A percentile compares a stretch with the other conserved stretches of the same genome.
Evolutionary conservation across 2,329 filamentous ascomycete species (phyloP).

Genomic region (Fusarium burgessii): DNA sequence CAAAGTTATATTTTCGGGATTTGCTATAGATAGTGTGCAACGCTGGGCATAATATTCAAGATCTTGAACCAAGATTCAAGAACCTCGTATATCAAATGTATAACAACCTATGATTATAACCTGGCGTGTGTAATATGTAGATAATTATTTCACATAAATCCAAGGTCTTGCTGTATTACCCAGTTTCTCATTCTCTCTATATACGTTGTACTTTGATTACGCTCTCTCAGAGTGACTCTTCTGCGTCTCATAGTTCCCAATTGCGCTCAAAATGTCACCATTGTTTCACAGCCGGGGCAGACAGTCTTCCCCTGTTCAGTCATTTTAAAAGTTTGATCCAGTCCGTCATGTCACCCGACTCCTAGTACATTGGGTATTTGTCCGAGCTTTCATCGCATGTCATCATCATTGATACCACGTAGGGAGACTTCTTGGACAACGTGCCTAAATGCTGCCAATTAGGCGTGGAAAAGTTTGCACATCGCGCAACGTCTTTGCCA

Average conservation of each 20-base stretch:
- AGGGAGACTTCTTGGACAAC: constrained; percentile 25
- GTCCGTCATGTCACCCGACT: constrained; percentile 18
- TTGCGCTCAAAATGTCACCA: constrained; percentile 34
- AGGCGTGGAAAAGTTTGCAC: constrained; percentile 11
- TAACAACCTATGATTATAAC: background rate
- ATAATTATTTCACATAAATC: background rate
- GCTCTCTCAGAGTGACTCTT: constrained; percentile 22
- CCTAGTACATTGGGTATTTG: constrained; percentile 34
- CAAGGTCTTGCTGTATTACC: constrained; percentile 13
- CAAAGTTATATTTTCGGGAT: background rate
- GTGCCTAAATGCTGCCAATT: constrained; percentile 19
- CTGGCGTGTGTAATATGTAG: too few species aligned
- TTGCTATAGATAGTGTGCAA: background rate
- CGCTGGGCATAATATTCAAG: background rate
- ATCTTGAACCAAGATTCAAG: background rate
- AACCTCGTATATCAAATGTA: background rate
- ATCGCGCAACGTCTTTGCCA: constrained; percentile 33
- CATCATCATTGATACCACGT: constrained; percentile 41
- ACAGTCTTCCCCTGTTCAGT: constrained; percentile 11
- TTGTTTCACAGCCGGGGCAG: constrained; percentile 18
- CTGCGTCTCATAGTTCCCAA: constrained; percentile 33
- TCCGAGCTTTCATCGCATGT: constrained; percentile 40
- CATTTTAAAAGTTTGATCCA: constrained; percentile 25
- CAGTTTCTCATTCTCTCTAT: constrained; percentile 38
- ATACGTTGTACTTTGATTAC: constrained; percentile 37